phyloP scores from a whole-genome alignment of 2,329 filamentous ascomycete genomes.

The Tolypocladium tundrense region DNA sequence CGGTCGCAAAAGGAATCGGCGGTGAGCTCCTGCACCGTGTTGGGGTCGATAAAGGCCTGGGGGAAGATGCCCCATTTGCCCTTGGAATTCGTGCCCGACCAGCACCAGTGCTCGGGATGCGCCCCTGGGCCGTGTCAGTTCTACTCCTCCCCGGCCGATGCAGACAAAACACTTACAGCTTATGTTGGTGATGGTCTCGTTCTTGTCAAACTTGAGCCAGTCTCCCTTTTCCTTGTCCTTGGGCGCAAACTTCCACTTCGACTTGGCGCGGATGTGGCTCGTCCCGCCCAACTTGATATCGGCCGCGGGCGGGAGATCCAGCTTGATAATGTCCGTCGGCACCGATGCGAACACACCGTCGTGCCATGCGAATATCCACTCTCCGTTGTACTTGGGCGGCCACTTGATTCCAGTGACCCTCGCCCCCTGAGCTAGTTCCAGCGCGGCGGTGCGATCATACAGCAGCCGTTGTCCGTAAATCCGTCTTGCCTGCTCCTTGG shows the following conservation, averaged over 20 bases:
- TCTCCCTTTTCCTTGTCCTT: slow-evolving; percentile 31
- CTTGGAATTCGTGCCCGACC: slow-evolving; percentile 41
- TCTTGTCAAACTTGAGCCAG: slow-evolving; percentile 55
- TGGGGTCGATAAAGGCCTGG: slow-evolving; percentile 35
- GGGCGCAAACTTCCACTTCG: slow-evolving; percentile 43
- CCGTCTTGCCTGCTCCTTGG: slow-evolving; percentile 36
- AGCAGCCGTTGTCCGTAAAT: slow-evolving; percentile 36
- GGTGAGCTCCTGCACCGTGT: slow-evolving; percentile 29
- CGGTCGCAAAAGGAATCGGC: slow-evolving; percentile 14
- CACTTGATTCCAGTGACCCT: slow-evolving; percentile 40
- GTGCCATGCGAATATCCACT: slow-evolving; percentile 49
- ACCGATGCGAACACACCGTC: slow-evolving; percentile 40
- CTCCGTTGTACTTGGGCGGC: slow-evolving; percentile 39
- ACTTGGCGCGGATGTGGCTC: slow-evolving; percentile 36
- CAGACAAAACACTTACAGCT: slow-evolving; percentile 29
- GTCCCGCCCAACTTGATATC: slow-evolving; percentile 36
- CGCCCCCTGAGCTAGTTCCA: slow-evolving; percentile 38
- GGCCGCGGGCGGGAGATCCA: slow-evolving; percentile 34
- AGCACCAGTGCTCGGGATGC: slow-evolving; percentile 43
- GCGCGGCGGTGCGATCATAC: slow-evolving; percentile 31
- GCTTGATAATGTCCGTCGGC: slow-evolving; percentile 35
- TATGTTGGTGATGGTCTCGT: slow-evolving; percentile 57
- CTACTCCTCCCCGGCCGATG: neutral
- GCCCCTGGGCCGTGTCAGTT: slow-evolving; percentile 21
- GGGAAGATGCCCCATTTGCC: slow-evolving; percentile 45